A percentile compares a stretch with the other conserved stretches of the same genome.
These are phyloP conservation scores for Melaleuca alternifolia DNA, from an alignment of 345 rosid species.

Conservation along the genomic window DNA sequence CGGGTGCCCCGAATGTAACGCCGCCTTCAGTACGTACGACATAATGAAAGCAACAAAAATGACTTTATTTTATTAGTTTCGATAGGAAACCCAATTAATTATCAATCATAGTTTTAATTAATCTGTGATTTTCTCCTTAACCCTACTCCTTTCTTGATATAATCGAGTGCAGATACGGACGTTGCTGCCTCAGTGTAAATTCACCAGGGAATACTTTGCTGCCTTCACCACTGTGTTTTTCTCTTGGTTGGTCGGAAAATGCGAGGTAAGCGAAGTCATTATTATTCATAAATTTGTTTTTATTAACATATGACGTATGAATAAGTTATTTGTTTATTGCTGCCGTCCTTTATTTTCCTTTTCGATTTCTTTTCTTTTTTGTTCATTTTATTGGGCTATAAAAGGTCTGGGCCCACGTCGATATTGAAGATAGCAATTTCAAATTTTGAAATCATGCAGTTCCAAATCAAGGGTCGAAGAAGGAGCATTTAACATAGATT, in stretches of 20 bases:
- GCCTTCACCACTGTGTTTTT: constrained; percentile 75
- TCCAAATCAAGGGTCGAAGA: neutral
- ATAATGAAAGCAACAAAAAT: neutral
- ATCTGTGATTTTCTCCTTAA: neutral
- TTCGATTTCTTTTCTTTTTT: neutral
- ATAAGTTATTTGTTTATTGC: neutral
- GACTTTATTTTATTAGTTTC: neutral
- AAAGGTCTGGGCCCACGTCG: neutral
- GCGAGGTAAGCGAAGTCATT: constrained; percentile 33
- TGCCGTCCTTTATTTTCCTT: neutral
- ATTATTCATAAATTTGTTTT: neutral
- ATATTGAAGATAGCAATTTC: neutral
- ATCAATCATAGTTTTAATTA: neutral
- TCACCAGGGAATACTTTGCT: constrained; percentile 71
- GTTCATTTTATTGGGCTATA: neutral
- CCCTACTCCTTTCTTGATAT: neutral
- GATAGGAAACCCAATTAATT: neutral
- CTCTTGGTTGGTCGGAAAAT: constrained; percentile 79
- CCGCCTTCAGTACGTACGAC: neutral
- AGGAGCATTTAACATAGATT: neutral
- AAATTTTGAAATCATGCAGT: neutral
- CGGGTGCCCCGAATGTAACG: neutral
- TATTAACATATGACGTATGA: neutral
- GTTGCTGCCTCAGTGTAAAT: constrained; percentile 48
- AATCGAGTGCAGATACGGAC: constrained; percentile 35